Evolutionary conservation across 169 alveolate genomes (phyloP).

Genomic region (Hepatocystis sp.): DNA sequence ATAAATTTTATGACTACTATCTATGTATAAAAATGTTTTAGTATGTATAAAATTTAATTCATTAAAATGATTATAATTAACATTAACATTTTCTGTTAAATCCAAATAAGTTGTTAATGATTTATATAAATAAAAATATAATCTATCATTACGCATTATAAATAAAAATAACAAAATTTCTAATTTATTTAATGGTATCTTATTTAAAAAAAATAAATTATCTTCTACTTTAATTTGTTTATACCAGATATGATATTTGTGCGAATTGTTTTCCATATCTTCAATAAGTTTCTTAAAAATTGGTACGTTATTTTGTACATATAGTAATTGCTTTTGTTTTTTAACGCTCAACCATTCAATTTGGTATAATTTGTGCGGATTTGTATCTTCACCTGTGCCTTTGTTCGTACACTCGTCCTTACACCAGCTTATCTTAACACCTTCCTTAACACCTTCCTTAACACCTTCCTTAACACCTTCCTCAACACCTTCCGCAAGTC

Average conservation of each 20-base stretch:
- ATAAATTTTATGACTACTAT: conserved; percentile 7
- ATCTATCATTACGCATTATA: conserved; percentile 64
- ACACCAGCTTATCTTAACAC: no score
- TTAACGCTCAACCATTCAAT: conserved; percentile 48
- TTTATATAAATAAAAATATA: conserved; percentile 31
- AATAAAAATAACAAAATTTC: conserved; percentile 41
- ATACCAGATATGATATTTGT: conserved; percentile 59
- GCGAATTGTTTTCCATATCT: conserved; percentile 43
- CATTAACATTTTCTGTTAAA: conserved; percentile 27
- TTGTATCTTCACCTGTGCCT: no score
- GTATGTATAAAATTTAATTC: conserved; percentile 60
- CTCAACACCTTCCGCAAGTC: no score
- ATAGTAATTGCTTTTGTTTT: conserved; percentile 29
- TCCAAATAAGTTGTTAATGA: conserved; percentile 41
- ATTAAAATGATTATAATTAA: conserved; percentile 6
- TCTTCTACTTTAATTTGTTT: conserved; percentile 42
- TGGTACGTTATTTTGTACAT: conserved; percentile 14
- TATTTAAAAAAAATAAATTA: conserved; percentile 37
- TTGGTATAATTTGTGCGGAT: neutral
- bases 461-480: no score
- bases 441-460: no score
- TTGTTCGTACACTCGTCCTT: no score
- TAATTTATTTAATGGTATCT: conserved; percentile 21
- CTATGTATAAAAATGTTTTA: conserved; percentile 59
- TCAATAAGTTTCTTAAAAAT: conserved; percentile 19